phyloP scores from a whole-genome alignment of 257 asterid species.

The Vinca minor region DNA sequence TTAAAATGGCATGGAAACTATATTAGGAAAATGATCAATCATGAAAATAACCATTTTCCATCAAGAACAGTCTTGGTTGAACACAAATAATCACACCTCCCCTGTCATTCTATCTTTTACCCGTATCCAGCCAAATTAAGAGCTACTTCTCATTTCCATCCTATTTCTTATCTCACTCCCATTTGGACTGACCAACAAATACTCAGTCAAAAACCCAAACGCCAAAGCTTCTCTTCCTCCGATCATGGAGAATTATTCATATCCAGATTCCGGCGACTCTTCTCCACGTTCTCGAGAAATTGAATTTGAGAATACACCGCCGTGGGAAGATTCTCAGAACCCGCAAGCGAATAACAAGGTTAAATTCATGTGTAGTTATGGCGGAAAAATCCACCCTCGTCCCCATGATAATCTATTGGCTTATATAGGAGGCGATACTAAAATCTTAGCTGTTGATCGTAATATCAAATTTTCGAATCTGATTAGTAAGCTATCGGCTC shows the following conservation, averaged over 20 bases:
- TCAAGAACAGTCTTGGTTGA: background rate
- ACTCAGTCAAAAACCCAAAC: too few relatives aligned
- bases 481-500: constrained; percentile 46
- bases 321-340: constrained; percentile 67
- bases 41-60: too few relatives aligned
- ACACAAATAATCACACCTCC: background rate
- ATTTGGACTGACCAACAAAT: constrained; percentile 3
- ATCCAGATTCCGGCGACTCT: constrained; percentile 85
- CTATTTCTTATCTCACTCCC: background rate
- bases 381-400: constrained; percentile 87
- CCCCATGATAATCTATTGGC: constrained; percentile 82
- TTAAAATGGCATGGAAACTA: too few relatives aligned
- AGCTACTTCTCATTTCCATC: too few relatives aligned
- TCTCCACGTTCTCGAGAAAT: constrained; percentile 88
- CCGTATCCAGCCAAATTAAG: constrained; percentile 2
- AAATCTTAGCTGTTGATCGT: constrained; percentile 81
- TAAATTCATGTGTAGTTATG: constrained; percentile 93
- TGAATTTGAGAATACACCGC: constrained; percentile 69
- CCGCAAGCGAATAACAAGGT: constrained; percentile 45
- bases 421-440: constrained; percentile 89
- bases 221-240: background rate
- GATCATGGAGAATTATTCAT: constrained; percentile 70
- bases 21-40: too few relatives aligned
- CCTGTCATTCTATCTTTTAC: background rate
- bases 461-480: constrained; percentile 39